Evolutionary conservation across 2,329 filamentous ascomycete genomes (phyloP), one percentile per base, ranked within the genome.

Genomic region (Pseudogymnoascus sp.): DNA sequence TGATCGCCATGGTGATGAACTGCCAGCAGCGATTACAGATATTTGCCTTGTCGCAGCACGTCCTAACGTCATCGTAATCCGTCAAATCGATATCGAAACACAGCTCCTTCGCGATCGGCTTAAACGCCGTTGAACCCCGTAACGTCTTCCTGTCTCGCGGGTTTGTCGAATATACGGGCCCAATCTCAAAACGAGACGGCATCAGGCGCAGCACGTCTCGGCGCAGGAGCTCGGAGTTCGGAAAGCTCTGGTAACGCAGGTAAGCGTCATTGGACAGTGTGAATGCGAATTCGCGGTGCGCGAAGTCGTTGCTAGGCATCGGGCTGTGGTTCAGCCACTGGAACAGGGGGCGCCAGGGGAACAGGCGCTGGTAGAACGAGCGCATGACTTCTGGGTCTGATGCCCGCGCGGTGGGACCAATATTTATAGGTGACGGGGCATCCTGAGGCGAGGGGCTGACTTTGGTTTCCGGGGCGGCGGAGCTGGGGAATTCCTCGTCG

Each of bases 81-180:
- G 94, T 97, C 84, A 99, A 84, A 83, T 99, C 94, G 70, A 99
- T 97, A 88, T 99, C 94, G 75, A 99, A 97, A 69, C 96, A 96
- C 39, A 99, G 79, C 75, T 99, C 94, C 75, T 99, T 99, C 62
- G 90, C 84, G 33, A 97, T 75, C 0, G 94, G 93, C 66, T 88
- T 89, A 78, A 99, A 97, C 7, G 90, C 85, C 58, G 85, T 85
- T 36, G 87, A 84, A 74, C 92, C 93, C 61, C 88, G 86, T 35
- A 97, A 76, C 0, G 88, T 88, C 77, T 97, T 99, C 71, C 93
- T 87, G 70, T 99, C 94, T 69, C 92, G 88, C 0, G 94, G 94
- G 73, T 97, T 97, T 55, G 92, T 89, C 60, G 84, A 91, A 78
- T 99, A 99, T 58, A 97, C 89, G n/a, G 94, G 94, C 0, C 94